Percentiles rank a stretch among this genome's conserved stretches.
phyloP scores from a whole-genome alignment of 352 stramenopile genomes.

The Globisporangium echinulatum region DNA sequence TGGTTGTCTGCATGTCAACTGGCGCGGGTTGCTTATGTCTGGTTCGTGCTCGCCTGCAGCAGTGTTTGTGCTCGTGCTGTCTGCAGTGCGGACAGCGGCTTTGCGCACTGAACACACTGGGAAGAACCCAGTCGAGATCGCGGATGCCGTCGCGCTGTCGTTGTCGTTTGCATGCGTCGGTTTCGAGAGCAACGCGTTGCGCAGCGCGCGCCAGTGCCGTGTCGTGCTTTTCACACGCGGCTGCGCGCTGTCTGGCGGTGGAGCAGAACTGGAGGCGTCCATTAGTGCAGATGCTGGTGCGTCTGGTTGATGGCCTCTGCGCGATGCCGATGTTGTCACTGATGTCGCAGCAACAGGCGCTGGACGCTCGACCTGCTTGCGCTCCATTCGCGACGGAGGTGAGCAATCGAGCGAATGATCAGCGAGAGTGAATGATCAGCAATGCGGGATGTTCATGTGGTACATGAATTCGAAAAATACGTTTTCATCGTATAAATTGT shows the following conservation, averaged over 20 bases:
- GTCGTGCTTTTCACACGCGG: conserved; percentile 25
- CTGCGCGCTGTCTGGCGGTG: neutral
- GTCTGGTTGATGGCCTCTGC: neutral
- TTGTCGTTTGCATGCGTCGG: conserved; percentile 11
- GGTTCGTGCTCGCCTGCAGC: no score
- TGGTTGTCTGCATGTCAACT: conserved; percentile 3
- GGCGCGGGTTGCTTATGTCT: neutral
- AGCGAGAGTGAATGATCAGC: no score
- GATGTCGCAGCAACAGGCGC: no score
- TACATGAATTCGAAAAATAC: no score
- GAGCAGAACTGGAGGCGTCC: neutral
- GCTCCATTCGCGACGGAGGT: no score
- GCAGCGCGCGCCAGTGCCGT: conserved; percentile 66
- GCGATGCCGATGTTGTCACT: no score
- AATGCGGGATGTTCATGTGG: no score
- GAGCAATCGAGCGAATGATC: no score
- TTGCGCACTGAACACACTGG: conserved; percentile 22
- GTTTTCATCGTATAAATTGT: no score
- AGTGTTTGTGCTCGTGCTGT: neutral
- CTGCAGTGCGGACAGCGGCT: conserved; percentile 3
- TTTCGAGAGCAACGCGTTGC: conserved; percentile 44
- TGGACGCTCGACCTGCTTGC: no score
- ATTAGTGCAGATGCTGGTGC: neutral
- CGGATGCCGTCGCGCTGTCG: conserved; percentile 37
- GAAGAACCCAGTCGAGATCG: conserved; percentile 62